Evolutionary conservation across 2,329 filamentous ascomycete genomes (phyloP).

Genomic region (Penicillium janthinellum): DNA sequence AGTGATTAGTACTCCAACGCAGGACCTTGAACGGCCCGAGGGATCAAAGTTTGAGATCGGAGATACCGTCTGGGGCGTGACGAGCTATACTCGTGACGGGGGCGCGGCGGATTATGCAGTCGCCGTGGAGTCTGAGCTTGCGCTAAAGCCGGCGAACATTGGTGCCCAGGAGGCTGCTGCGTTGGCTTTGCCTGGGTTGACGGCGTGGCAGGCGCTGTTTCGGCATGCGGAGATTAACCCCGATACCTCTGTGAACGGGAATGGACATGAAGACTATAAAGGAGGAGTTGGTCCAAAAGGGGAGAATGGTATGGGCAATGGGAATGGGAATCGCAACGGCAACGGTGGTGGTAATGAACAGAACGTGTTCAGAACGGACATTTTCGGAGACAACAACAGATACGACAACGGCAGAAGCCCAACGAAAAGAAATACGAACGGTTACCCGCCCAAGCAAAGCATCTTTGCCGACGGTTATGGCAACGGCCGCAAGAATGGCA

Average conservation of each 20-base stretch:
- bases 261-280: neutral
- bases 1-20: slow-evolving; percentile 38
- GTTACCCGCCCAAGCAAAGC: neutral
- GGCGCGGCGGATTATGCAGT: slow-evolving; percentile 46
- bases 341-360: neutral
- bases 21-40: slow-evolving; percentile 32
- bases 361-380: neutral
- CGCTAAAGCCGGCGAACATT: slow-evolving; percentile 42
- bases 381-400: neutral
- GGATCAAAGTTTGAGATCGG: slow-evolving; percentile 44
- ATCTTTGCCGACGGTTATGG: neutral
- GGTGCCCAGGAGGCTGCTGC: slow-evolving; percentile 38
- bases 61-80: slow-evolving; percentile 44
- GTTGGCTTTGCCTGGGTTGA: slow-evolving; percentile 43
- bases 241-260: slow-evolving; percentile 10
- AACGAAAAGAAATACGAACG: neutral
- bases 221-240: slow-evolving; percentile 37
- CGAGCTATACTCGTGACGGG: slow-evolving; percentile 42
- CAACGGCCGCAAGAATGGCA: slow-evolving; percentile 1
- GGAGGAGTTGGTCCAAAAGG: no score
- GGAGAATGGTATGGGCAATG: neutral
- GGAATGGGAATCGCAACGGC: slow-evolving; percentile 1
- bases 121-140: slow-evolving; percentile 42
- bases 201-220: slow-evolving; percentile 48
- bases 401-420: neutral